phyloP scores from a whole-genome alignment of 2,329 filamentous ascomycete species.

The Fusarium transvaalense region DNA sequence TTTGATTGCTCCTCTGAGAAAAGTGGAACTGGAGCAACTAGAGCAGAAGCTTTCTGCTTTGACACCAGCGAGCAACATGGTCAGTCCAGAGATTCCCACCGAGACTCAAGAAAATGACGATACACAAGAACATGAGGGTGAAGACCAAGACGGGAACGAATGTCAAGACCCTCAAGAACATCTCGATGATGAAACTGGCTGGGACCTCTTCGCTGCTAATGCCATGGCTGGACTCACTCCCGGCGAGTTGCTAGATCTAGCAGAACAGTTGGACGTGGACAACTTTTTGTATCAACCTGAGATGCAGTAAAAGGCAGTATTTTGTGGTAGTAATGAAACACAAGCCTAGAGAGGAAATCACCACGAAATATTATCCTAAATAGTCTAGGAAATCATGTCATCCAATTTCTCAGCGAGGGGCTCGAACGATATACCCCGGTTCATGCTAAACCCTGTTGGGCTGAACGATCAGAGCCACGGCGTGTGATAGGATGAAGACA shows the following conservation, averaged over 20 bases:
- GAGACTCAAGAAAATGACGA: neutral
- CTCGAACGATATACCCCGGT: neutral
- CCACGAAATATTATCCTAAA: neutral
- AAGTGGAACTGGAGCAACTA: slow-evolving; percentile 54
- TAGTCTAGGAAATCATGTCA: neutral
- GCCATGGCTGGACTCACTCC: slow-evolving; percentile 51
- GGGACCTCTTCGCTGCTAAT: slow-evolving; percentile 51
- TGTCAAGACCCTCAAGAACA: slow-evolving; percentile 4
- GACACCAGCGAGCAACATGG: slow-evolving; percentile 45
- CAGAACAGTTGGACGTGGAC: slow-evolving; percentile 49
- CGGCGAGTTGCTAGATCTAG: slow-evolving; percentile 49
- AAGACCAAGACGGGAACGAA: neutral
- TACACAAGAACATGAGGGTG: accelerated
- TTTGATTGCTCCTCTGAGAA: slow-evolving; percentile 54
- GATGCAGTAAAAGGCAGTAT: neutral
- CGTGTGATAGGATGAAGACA: neutral
- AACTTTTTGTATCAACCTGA: slow-evolving; percentile 40
- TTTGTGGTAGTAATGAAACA: neutral
- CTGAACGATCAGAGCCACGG: neutral
- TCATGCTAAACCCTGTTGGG: slow-evolving; percentile 6
- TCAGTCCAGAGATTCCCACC: neutral
- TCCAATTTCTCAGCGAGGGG: neutral
- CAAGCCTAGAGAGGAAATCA: neutral
- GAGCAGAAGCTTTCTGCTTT: slow-evolving; percentile 54
- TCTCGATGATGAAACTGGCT: slow-evolving; percentile 41